These are phyloP conservation scores for Xylaria flabelliformis DNA, from an alignment of 495 filamentous ascomycete genomes.

Conservation along the genomic window DNA sequence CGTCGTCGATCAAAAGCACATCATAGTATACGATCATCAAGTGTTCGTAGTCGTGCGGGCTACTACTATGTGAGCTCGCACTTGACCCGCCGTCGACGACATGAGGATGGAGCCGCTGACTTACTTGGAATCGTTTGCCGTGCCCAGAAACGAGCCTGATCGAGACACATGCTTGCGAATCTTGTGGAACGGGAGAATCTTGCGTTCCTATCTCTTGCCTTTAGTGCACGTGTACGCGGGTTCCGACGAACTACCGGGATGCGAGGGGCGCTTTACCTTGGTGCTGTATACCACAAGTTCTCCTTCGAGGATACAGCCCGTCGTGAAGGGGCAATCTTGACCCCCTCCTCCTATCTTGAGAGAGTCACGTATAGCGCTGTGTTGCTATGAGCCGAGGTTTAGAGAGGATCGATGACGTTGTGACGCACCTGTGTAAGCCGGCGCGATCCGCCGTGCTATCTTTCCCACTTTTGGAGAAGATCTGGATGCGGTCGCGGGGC, in stretches of 20 bases:
- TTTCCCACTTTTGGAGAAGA: conserved; percentile 91
- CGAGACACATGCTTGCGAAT: conserved; percentile 79
- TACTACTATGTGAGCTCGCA: conserved; percentile 38
- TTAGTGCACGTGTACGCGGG: conserved; percentile 16
- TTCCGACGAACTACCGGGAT: not conserved
- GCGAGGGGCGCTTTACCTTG: conserved; percentile 44
- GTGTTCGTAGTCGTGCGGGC: conserved; percentile 72
- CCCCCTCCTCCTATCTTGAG: conserved; percentile 63
- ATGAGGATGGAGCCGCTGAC: conserved; percentile 28
- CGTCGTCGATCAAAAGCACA: conserved; percentile 72
- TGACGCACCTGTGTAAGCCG: conserved; percentile 61
- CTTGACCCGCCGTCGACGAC: too few relatives aligned
- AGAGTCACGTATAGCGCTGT: conserved; percentile 58
- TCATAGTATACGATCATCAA: conserved; percentile 88
- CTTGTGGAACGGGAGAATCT: conserved; percentile 75
- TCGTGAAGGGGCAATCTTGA: conserved; percentile 61
- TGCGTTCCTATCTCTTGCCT: conserved; percentile 44
- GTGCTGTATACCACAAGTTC: conserved; percentile 82
- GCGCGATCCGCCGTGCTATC: conserved; percentile 77
- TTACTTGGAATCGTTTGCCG: conserved; percentile 72
- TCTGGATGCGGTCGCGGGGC: conserved; percentile 62
- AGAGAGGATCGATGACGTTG: conserved; percentile 24
- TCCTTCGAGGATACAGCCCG: conserved; percentile 78
- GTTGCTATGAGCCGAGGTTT: conserved; percentile 9
- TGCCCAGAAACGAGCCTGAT: conserved; percentile 73